A percentile compares a stretch with the other conserved stretches of the same genome.
phyloP scores from a whole-genome alignment of 78 protist genomes.

The Trichosphaerium sp. region DNA sequence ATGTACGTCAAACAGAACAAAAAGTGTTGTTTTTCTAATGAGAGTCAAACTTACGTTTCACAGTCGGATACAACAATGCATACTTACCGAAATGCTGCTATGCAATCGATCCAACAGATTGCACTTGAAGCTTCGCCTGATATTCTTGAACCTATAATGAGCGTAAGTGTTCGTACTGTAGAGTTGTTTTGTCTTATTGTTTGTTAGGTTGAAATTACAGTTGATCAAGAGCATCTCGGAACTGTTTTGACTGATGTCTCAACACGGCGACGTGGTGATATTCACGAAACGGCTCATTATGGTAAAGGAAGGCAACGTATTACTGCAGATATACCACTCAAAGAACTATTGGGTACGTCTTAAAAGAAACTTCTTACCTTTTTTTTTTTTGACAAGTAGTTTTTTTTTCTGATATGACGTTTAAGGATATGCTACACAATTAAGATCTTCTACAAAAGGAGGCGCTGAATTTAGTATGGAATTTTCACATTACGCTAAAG shows the following conservation, averaged over 20 bases:
- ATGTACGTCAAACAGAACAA: no score
- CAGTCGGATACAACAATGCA: conserved; percentile 20
- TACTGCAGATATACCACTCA: conserved; percentile 23
- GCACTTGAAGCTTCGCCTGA: conserved; percentile 1
- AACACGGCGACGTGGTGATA: conserved; percentile 18
- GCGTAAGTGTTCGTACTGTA: no score
- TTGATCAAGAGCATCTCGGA: conserved; percentile 28
- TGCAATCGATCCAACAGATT: not conserved
- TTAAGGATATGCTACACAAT: conserved; percentile 28
- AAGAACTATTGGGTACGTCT: conserved; percentile 45
- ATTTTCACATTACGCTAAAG: not conserved
- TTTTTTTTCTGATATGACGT: no score
- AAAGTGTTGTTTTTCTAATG: no score
- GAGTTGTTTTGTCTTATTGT: no score
- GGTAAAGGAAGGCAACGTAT: conserved; percentile 20
- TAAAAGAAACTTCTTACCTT: no score
- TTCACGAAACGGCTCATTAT: conserved; percentile 13
- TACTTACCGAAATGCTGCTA: conserved; percentile 4
- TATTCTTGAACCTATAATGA: conserved; percentile 37
- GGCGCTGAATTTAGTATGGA: conserved; percentile 41
- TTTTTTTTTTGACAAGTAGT: no score
- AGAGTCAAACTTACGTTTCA: not conserved
- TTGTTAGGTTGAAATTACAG: conserved; percentile 19
- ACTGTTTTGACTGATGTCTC: conserved; percentile 39
- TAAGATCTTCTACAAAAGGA: conserved; percentile 25